Evolutionary conservation across 306 rosid genomes (phyloP).

Genomic region (Gillenia trifoliata): DNA sequence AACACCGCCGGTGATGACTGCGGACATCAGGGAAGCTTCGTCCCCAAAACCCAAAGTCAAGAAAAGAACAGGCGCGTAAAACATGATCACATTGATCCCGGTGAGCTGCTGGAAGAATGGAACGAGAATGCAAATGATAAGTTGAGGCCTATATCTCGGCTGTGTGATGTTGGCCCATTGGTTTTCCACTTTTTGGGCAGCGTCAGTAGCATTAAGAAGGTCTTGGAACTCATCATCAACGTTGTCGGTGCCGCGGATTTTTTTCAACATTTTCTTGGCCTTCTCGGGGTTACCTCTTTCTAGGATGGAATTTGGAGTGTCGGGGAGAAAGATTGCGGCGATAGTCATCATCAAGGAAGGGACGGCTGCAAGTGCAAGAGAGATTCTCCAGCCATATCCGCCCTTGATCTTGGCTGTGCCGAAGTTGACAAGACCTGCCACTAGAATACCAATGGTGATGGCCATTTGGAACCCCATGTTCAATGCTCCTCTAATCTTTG

Average conservation of each 20-base stretch:
- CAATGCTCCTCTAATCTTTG: background rate
- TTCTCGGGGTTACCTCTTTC: background rate
- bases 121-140: background rate
- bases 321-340: background rate
- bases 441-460: background rate
- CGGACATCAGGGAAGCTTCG: background rate
- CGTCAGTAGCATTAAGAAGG: background rate
- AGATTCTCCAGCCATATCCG: background rate
- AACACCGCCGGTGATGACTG: background rate
- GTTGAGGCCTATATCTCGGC: background rate
- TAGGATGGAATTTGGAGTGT: background rate
- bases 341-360: background rate
- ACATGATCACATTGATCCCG: slow-evolving; percentile 1
- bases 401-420: background rate
- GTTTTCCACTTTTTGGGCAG: background rate
- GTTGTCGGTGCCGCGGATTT: background rate
- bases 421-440: background rate
- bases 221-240: background rate
- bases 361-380: background rate
- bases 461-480: background rate
- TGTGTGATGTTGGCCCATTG: background rate
- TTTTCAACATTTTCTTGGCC: background rate
- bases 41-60: background rate
- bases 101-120: background rate
- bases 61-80: background rate